Evolutionary conservation across 257 asterid genomes (phyloP).

Genomic region (Vinca minor): DNA sequence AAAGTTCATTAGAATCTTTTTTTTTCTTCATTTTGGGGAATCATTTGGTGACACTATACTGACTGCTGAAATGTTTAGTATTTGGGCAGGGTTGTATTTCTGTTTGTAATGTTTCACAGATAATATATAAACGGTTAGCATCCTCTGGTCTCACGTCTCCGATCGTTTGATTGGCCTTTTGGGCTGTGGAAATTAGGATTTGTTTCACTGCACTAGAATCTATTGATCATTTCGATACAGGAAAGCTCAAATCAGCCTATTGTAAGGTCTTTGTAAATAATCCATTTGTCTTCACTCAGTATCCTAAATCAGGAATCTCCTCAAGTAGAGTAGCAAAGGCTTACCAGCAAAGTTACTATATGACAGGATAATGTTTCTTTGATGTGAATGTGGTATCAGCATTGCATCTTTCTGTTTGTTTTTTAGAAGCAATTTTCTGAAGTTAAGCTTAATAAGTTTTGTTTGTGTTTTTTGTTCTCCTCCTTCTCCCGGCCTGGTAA

Average conservation of each 20-base stretch:
- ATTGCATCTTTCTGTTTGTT: too few relatives aligned
- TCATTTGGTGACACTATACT: background rate
- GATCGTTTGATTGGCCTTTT: background rate
- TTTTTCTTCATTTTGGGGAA: background rate
- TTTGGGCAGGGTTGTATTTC: background rate
- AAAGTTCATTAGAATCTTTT: background rate
- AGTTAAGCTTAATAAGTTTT: too few relatives aligned
- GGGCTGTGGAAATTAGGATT: background rate
- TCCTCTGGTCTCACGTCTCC: background rate
- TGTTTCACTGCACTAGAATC: background rate
- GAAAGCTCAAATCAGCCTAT: background rate
- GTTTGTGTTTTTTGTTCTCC: too few relatives aligned
- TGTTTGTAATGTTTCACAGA: slow-evolving; percentile 1
- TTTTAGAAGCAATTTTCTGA: too few relatives aligned
- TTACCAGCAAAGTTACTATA: too few relatives aligned
- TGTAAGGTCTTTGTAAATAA: too few relatives aligned
- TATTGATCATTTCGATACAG: background rate
- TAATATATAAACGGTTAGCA: too few relatives aligned
- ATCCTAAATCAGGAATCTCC: background rate
- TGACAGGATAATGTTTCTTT: too few relatives aligned
- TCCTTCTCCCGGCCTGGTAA: too few relatives aligned
- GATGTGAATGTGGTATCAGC: too few relatives aligned
- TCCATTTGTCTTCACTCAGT: too few relatives aligned
- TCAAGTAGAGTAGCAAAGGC: too few relatives aligned
- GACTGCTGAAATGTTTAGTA: background rate